Evolutionary conservation across 2,329 filamentous ascomycete genomes (phyloP).

Genomic region (Leptographium radiaticola): DNA sequence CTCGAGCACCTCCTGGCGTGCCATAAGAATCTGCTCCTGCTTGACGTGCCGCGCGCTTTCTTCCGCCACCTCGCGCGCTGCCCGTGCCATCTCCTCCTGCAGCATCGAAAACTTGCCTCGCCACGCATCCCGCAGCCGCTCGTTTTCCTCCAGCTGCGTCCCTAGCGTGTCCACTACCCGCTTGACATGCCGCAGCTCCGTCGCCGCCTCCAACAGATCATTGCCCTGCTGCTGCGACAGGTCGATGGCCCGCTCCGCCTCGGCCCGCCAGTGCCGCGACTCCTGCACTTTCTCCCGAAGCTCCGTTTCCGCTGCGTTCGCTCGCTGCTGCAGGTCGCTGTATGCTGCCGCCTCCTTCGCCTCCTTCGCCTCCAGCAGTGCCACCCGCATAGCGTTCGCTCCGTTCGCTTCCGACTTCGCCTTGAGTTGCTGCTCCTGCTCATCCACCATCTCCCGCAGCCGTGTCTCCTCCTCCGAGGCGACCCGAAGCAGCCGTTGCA

Average conservation of each 20-base stretch:
- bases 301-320: constrained; percentile 40
- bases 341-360: constrained; percentile 40
- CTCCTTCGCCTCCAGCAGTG: constrained; percentile 57
- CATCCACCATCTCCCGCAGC: constrained; percentile 52
- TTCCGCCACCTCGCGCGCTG: constrained; percentile 65
- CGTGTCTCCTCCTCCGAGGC: constrained; percentile 61
- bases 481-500: constrained; percentile 55
- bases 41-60: constrained; percentile 71
- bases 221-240: constrained; percentile 33
- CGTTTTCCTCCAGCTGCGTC: constrained; percentile 72
- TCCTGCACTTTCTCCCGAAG: constrained; percentile 43
- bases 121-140: constrained; percentile 72
- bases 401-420: constrained; percentile 40
- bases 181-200: constrained; percentile 60
- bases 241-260: constrained; percentile 46
- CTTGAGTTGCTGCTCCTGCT: constrained; percentile 55
- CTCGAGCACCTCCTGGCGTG: constrained; percentile 68
- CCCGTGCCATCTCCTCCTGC: constrained; percentile 74
- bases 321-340: constrained; percentile 40
- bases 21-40: constrained; percentile 66
- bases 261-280: constrained; percentile 45
- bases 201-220: constrained; percentile 33
- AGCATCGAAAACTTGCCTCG: constrained; percentile 72
- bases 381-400: constrained; percentile 46
- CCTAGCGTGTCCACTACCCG: constrained; percentile 61